Conservation (phyloP, 176 grass and related monocot species). For the Areca catechu region DNA sequence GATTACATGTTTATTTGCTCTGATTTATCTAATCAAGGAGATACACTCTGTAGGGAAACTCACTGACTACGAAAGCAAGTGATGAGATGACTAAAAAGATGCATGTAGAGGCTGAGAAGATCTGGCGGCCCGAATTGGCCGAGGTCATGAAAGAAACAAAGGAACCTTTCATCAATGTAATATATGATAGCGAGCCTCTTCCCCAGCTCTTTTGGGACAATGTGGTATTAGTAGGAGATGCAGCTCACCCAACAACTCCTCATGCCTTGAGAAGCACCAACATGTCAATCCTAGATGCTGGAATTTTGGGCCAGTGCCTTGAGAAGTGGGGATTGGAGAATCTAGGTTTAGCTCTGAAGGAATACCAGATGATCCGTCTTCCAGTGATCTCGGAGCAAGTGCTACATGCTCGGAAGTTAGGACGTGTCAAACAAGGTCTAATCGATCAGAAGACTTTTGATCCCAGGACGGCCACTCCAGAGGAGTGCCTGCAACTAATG, state of each 20-base stretch:
- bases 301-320: constrained; percentile 46
- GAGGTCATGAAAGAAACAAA: constrained; percentile 45
- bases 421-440: constrained; percentile 66
- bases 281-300: constrained; percentile 70
- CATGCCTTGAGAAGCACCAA: constrained; percentile 86
- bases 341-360: constrained; percentile 19
- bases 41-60: constrained; percentile 33
- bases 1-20: not conserved
- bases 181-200: constrained; percentile 60
- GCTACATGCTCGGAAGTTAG: constrained; percentile 59
- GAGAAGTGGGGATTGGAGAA: constrained; percentile 19
- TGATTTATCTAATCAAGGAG: not conserved
- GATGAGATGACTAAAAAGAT: constrained; percentile 36
- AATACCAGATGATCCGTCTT: constrained; percentile 48
- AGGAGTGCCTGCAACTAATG: constrained; percentile 24
- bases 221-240: constrained; percentile 59
- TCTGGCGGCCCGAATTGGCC: constrained; percentile 61
- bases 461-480: not conserved
- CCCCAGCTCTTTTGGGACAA: constrained; percentile 43
- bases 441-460: constrained; percentile 20
- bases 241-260: constrained; percentile 82
- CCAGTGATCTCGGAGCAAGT: constrained; percentile 54
- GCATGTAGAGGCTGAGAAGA: constrained; percentile 42
- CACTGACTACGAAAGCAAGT: constrained; percentile 59
- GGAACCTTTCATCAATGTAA: constrained; percentile 71